Evolutionary conservation across 768 basidiomycete species (phyloP).

Genomic region (Pleurotus tuoliensis): DNA sequence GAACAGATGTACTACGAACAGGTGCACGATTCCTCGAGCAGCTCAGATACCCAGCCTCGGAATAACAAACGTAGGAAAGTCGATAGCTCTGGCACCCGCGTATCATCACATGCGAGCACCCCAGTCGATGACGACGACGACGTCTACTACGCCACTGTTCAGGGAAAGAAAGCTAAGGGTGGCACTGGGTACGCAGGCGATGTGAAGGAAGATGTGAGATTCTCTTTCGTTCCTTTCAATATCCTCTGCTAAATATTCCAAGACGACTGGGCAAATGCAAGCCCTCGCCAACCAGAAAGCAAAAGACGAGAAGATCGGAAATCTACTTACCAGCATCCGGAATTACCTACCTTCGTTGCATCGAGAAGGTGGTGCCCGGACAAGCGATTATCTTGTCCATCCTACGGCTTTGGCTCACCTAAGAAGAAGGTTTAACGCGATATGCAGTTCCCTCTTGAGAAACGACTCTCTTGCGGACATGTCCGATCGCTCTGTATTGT

Average conservation of each 20-base stretch:
- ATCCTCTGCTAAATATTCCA: slow-evolving; percentile 5
- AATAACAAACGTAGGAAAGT: slow-evolving; percentile 46
- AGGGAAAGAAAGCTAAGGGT: slow-evolving; percentile 66
- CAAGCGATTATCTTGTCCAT: slow-evolving; percentile 90
- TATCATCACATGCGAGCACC: slow-evolving; percentile 17
- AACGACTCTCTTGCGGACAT: slow-evolving; percentile 94
- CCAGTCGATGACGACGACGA: slow-evolving; percentile 50
- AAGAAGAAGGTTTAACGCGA: slow-evolving; percentile 83
- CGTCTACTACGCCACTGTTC: slow-evolving; percentile 34
- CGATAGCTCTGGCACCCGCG: slow-evolving; percentile 14
- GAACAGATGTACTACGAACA: slow-evolving; percentile 69
- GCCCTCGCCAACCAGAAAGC: slow-evolving; percentile 67
- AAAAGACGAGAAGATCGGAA: slow-evolving; percentile 73
- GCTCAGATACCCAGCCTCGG: slow-evolving; percentile 30
- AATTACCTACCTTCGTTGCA: slow-evolving; percentile 80
- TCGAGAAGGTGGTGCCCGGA: slow-evolving; percentile 68
- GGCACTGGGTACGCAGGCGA: slow-evolving; percentile 89
- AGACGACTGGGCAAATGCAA: slow-evolving; percentile 80
- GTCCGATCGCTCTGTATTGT: slow-evolving; percentile 81
- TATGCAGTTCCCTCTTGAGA: slow-evolving; percentile 79
- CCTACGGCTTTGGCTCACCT: slow-evolving; percentile 91
- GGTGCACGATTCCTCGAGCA: slow-evolving; percentile 29
- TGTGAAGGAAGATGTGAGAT: slow-evolving; percentile 77
- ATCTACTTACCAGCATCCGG: slow-evolving; percentile 68
- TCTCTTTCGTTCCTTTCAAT: not conserved